Base-by-base conservation (phyloP, 2,329 filamentous ascomycete genomes). In the Pestalotiopsis sp. region DNA sequence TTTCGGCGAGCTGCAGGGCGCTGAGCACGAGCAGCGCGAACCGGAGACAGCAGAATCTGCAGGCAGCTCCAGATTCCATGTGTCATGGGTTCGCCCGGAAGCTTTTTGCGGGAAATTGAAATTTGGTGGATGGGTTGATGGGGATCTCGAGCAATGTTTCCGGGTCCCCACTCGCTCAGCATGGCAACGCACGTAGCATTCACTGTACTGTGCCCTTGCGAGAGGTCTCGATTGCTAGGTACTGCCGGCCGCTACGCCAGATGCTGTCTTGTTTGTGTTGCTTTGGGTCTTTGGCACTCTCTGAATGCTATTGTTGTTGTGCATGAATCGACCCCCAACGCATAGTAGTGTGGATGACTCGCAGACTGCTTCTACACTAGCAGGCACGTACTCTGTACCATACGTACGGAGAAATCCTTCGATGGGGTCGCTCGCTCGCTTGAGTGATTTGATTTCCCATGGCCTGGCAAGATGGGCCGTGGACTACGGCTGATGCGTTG, bases 301-400 rank as follows among this genome's bases (percentile, higher is more conserved):
- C 31, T 36, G 31, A 36, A 36, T 36, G 13, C 17, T 62, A 31
- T 12, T 62, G 23, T n/a, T 62, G 58, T 23, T 13, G n/a, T 57
- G 63, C 63, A 66, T 66, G 45, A 66, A 66, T n/a, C n/a, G 17
- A 45, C 63, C 31, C 31, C 59, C n/a, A 23, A 52, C 20, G 45
- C 45, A 52, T 62, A 39, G 31, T 20, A 39, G 27, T 62, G 59
- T 45, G 20, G 63, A 66, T 66, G 63, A 66, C 63, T 66, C 63
- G 63, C 63, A 66, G 63, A 56, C 31, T 23, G 63, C 39, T 14
- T 31, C n/a, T 45, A 45, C 49, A 25, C 9, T 36, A 36, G 27
- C 57, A 36, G 31, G 57, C 12, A 36, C 38, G 31, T 36, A 38
- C 25, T 39, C 59, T 20, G 56, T 31, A 23, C 57, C 23, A 6